Percentiles rank a stretch among this genome's conserved stretches.
Conservation (phyloP, 495 filamentous ascomycete species). For the Penicillium malachiteum region DNA sequence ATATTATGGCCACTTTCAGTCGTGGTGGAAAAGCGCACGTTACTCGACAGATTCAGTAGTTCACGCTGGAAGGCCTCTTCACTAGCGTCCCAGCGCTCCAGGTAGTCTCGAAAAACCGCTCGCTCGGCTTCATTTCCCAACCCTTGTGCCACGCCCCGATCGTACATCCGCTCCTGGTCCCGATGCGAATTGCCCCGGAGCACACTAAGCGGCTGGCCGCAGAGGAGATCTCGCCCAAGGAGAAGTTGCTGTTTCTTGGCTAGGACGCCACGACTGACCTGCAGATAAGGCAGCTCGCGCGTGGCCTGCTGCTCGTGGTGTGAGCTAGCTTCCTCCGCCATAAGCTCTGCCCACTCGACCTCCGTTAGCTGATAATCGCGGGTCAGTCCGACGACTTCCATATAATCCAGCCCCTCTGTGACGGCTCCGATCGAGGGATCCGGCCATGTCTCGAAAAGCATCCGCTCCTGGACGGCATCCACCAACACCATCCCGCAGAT, state of each 20-base stretch:
- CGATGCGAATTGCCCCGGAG: slow-evolving; percentile 3
- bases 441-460: slow-evolving; percentile 8
- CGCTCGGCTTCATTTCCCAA: slow-evolving; percentile 2
- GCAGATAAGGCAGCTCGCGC: slow-evolving; percentile 6
- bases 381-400: slow-evolving; percentile 3
- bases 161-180: slow-evolving; percentile 2
- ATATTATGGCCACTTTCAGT: slow-evolving; percentile 10
- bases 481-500: slow-evolving; percentile 5
- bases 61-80: slow-evolving; percentile 6
- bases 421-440: slow-evolving; percentile 8
- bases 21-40: background rate
- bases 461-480: slow-evolving; percentile 8
- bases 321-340: slow-evolving; percentile 2
- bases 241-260: slow-evolving; percentile 1
- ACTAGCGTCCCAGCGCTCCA: background rate
- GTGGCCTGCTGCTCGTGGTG: slow-evolving; percentile 4
- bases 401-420: slow-evolving; percentile 6
- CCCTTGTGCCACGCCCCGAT: background rate
- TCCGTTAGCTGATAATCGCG: slow-evolving; percentile 1
- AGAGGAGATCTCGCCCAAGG: background rate
- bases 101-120: slow-evolving; percentile 1
- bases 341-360: slow-evolving; percentile 2
- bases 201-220: slow-evolving; percentile 2
- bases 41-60: slow-evolving; percentile 4
- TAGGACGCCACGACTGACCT: slow-evolving; percentile 4